These are phyloP conservation scores for Apiospora arundinis DNA, from an alignment of 2,329 filamentous ascomycete species.

Conservation along the genomic window DNA sequence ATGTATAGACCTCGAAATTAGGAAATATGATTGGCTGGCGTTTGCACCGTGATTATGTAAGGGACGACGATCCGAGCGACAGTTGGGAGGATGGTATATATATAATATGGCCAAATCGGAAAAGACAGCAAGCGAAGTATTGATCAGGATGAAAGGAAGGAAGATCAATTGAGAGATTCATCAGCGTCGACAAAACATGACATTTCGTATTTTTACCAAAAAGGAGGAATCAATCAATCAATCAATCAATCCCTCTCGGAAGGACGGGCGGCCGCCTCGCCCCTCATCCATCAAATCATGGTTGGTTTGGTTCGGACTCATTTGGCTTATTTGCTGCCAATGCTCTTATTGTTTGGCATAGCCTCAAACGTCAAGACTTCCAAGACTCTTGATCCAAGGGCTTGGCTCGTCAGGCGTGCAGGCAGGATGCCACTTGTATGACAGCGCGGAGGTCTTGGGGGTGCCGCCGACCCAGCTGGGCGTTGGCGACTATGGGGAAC, in stretches of 20 bases:
- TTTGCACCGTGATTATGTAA: background rate
- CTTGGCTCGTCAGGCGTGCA: background rate
- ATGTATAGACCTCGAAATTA: background rate
- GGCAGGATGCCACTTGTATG: background rate
- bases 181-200: background rate
- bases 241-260: background rate
- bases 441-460: background rate
- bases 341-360: slow-evolving; percentile 7
- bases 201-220: background rate
- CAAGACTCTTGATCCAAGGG: background rate
- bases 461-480: background rate
- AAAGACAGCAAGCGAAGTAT: background rate
- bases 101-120: background rate
- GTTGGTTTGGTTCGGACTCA: background rate
- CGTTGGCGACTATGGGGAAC: background rate
- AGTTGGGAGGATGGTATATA: background rate
- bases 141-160: background rate
- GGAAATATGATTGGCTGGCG: background rate
- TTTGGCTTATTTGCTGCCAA: background rate
- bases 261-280: background rate
- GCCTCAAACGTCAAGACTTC: slow-evolving; percentile 4
- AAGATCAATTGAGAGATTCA: background rate
- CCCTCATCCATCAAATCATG: slow-evolving; percentile 2
- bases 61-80: background rate
- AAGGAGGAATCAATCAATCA: background rate